Evolutionary conservation across 371 early-diverging fungal genomes (phyloP).

Genomic region (Umbelopsis sp.): DNA sequence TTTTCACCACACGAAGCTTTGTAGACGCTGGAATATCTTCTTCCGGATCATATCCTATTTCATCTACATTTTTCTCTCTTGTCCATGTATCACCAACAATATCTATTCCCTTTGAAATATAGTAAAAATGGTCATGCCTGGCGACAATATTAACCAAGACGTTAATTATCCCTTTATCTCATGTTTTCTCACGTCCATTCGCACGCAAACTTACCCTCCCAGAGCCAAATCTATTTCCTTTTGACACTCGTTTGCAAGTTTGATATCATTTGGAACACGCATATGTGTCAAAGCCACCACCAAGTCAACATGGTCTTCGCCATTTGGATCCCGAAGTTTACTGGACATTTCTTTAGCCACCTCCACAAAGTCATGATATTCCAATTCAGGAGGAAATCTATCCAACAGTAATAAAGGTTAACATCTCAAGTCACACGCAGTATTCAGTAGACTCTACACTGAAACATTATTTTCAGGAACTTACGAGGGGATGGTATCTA

Average conservation of each 20-base stretch:
- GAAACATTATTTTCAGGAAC: background rate
- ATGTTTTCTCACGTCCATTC: background rate
- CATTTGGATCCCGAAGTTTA: constrained; percentile 37
- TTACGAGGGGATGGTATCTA: constrained; percentile 61
- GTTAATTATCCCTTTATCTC: background rate
- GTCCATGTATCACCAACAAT: constrained; percentile 38
- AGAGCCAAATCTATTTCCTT: constrained; percentile 63
- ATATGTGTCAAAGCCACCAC: constrained; percentile 70
- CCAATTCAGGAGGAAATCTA: constrained; percentile 56
- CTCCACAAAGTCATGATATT: constrained; percentile 56
- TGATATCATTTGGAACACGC: constrained; percentile 65
- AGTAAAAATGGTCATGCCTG: constrained; percentile 69
- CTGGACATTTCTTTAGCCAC: constrained; percentile 43
- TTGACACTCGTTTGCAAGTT: constrained; percentile 44
- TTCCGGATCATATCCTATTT: constrained; percentile 42
- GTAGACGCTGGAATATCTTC: constrained; percentile 27
- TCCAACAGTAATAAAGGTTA: background rate
- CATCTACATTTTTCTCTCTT: constrained; percentile 31
- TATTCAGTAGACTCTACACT: background rate
- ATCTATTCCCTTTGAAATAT: constrained; percentile 48
- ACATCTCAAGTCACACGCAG: background rate
- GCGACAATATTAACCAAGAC: background rate
- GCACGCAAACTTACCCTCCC: constrained; percentile 44
- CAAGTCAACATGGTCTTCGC: constrained; percentile 47
- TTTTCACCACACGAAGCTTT: constrained; percentile 55